These are phyloP conservation scores for Chlamydomonas sp. DNA, from an alignment of 139 green algal species.

Conservation along the genomic window DNA sequence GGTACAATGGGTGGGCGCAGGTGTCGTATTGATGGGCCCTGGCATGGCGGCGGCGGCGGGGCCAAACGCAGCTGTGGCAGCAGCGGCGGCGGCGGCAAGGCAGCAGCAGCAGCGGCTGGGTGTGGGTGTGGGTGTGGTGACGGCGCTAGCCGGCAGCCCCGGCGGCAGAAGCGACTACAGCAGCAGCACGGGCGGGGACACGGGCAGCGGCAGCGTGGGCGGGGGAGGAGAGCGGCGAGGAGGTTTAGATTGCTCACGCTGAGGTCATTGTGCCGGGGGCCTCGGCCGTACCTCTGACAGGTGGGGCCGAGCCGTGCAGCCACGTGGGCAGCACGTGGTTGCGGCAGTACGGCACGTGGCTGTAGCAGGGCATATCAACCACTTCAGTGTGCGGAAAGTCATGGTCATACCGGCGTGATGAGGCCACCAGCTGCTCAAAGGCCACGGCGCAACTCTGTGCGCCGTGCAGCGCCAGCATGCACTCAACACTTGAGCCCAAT, in stretches of 20 bases:
- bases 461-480: too few relatives aligned
- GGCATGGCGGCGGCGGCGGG: too few relatives aligned
- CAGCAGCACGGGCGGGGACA: not conserved
- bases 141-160: not conserved
- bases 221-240: not conserved
- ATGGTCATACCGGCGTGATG: too few relatives aligned
- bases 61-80: too few relatives aligned
- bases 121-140: not conserved
- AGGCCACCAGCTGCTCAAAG: too few relatives aligned
- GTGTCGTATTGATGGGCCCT: too few relatives aligned
- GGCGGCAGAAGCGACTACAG: constrained; percentile 17
- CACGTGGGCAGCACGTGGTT: too few relatives aligned
- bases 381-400: too few relatives aligned
- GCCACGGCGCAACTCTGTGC: too few relatives aligned
- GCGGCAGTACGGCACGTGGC: too few relatives aligned
- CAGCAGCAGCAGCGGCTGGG: not conserved
- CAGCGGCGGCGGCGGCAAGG: not conserved
- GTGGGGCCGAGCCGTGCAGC: not conserved
- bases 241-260: not conserved
- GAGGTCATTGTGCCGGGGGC: constrained; percentile 6
- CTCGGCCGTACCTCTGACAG: not conserved
- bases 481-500: too few relatives aligned
- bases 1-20: not conserved
- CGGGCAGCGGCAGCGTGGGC: not conserved
- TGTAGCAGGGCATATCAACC: too few relatives aligned